A percentile compares a stretch with the other conserved stretches of the same genome.
Evolutionary conservation across 495 filamentous ascomycete species (phyloP).

Genomic region (Xylaria flabelliformis): DNA sequence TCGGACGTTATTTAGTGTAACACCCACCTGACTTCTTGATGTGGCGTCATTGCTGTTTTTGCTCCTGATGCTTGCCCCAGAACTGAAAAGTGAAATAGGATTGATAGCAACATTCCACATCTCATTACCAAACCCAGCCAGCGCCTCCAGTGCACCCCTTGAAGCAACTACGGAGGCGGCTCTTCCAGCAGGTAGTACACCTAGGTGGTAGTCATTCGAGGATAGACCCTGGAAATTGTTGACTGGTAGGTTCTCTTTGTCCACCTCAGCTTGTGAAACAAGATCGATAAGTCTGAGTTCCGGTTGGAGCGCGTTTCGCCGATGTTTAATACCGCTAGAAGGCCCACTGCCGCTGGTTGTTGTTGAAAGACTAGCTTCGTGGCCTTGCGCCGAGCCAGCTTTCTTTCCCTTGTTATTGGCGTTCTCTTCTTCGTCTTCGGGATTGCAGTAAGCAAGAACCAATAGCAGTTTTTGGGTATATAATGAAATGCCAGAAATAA

Average conservation of each 20-base stretch:
- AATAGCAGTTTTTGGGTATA: slow-evolving; percentile 92
- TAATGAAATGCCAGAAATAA: slow-evolving; percentile 94
- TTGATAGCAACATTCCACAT: slow-evolving; percentile 85
- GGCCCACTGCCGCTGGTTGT: slow-evolving; percentile 58
- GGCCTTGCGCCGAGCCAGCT: slow-evolving; percentile 27
- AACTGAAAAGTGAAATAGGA: slow-evolving; percentile 83
- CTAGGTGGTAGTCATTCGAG: slow-evolving; percentile 91
- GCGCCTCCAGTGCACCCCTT: slow-evolving; percentile 70
- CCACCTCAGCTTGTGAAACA: slow-evolving; percentile 74
- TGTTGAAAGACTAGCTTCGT: slow-evolving; percentile 46
- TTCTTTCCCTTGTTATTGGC: slow-evolving; percentile 35
- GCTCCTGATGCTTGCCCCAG: slow-evolving; percentile 82
- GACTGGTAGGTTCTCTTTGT: slow-evolving; percentile 80
- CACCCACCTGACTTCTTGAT: slow-evolving; percentile 39
- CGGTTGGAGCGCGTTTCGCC: slow-evolving; percentile 78
- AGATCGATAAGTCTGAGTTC: slow-evolving; percentile 92
- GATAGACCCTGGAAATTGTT: slow-evolving; percentile 84
- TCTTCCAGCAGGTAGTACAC: slow-evolving; percentile 76
- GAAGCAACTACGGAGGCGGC: slow-evolving; percentile 64
- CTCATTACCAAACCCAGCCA: slow-evolving; percentile 62
- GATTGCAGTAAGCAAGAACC: slow-evolving; percentile 85
- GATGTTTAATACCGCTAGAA: slow-evolving; percentile 65
- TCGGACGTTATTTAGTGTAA: slow-evolving; percentile 39
- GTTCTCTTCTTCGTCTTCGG: slow-evolving; percentile 66
- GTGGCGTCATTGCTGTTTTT: slow-evolving; percentile 63